Evolutionary conservation across 2,329 filamentous ascomycete species (phyloP).

Genomic region (Diaporthe velutina): DNA sequence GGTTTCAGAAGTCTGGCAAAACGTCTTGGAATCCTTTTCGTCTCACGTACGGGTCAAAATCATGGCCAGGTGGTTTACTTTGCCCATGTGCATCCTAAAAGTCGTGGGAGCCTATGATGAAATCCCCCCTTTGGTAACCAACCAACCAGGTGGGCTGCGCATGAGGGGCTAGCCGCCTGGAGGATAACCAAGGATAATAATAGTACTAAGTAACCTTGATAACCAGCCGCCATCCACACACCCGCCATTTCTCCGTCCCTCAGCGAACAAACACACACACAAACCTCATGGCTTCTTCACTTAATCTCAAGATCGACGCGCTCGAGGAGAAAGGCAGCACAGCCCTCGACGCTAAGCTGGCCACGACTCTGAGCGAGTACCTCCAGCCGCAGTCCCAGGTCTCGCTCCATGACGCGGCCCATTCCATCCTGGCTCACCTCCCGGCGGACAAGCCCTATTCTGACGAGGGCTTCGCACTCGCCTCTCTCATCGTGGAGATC

Average conservation of each 20-base stretch:
- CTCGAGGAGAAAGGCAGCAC: background rate
- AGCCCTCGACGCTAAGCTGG: background rate
- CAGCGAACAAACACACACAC: background rate
- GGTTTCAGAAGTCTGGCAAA: too few relatives aligned
- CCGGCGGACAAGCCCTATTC: background rate
- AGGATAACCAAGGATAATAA: background rate
- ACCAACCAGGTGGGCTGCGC: background rate
- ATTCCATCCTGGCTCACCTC: background rate
- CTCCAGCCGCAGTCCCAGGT: background rate
- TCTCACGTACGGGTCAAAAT: too few relatives aligned
- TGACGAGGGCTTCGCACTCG: background rate
- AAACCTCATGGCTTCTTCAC: background rate
- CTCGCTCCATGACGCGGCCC: background rate
- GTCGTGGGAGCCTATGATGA: too few relatives aligned
- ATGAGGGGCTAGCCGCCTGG: background rate
- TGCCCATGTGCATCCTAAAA: too few relatives aligned
- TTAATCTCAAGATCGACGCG: background rate
- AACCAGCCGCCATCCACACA: background rate
- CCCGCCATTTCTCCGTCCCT: background rate
- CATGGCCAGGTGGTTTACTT: too few relatives aligned
- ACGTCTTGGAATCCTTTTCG: too few relatives aligned
- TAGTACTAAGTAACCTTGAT: background rate
- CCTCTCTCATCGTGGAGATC: background rate
- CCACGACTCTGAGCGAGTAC: background rate
- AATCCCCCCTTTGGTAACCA: too few relatives aligned